A percentile compares a stretch with the other conserved stretches of the same genome.
phyloP scores from a whole-genome alignment of 768 basidiomycete species.

The Russula vinacea region DNA sequence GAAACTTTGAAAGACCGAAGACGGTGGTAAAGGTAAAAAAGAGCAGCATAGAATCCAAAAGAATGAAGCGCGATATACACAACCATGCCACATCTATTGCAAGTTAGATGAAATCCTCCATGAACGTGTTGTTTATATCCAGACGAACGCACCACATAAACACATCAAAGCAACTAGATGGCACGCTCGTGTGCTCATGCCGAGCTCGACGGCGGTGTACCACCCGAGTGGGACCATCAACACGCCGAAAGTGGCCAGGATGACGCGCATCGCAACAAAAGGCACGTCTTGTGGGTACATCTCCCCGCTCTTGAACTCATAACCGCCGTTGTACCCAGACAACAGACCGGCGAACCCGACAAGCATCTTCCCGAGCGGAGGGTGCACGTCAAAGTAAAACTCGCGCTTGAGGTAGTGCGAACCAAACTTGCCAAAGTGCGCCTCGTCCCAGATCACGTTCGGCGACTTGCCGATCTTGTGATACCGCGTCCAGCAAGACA shows the following conservation, averaged over 20 bases:
- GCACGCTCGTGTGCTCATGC: constrained; percentile 84
- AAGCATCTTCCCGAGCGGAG: constrained; percentile 98
- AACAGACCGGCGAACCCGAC: constrained; percentile 91
- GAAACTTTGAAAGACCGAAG: constrained; percentile 92
- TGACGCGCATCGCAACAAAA: constrained; percentile 91
- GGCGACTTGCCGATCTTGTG: constrained; percentile 86
- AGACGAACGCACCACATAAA: constrained; percentile 61
- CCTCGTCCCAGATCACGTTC: constrained; percentile 97
- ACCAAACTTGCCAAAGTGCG: constrained; percentile 99
- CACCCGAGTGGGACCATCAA: constrained; percentile 94
- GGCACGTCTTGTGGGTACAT: constrained; percentile 82
- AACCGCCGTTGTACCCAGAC: constrained; percentile 86
- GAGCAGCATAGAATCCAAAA: constrained; percentile 97
- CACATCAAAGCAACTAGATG: constrained; percentile 95
- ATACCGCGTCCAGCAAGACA: constrained; percentile 93
- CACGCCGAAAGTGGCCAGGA: constrained; percentile 92
- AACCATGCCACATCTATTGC: constrained; percentile 91
- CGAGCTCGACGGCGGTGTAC: constrained; percentile 94
- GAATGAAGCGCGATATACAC: constrained; percentile 94
- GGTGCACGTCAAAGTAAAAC: constrained; percentile 99
- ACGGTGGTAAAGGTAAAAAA: constrained; percentile 98
- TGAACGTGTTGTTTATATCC: not conserved
- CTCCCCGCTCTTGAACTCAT: constrained; percentile 92
- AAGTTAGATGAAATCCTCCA: not conserved
- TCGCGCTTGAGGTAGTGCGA: constrained; percentile 97